Conservation (phyloP, 257 asterid species). For the Coffea eugenioides region DNA sequence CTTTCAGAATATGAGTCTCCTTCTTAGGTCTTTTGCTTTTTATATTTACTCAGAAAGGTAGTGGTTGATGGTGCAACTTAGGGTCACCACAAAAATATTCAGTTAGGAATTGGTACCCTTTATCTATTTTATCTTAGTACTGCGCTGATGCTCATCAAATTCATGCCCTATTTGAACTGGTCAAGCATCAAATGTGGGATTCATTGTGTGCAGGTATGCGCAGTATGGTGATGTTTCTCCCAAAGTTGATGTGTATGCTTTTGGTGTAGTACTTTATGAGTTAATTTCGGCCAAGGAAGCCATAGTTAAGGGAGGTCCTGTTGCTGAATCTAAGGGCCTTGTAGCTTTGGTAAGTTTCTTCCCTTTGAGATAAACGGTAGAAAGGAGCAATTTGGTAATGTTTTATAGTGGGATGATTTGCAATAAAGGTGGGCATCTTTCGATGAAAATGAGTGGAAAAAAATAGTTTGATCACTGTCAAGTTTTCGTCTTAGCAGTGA, state of each 20-base stretch:
- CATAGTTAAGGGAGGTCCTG: slow-evolving; percentile 57
- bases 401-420: neutral
- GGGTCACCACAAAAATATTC: neutral
- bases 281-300: slow-evolving; percentile 91
- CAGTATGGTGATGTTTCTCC: slow-evolving; percentile 89
- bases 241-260: slow-evolving; percentile 91
- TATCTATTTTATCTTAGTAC: neutral
- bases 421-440: neutral
- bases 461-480: neutral
- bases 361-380: slow-evolving; percentile 13
- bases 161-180: neutral
- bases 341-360: slow-evolving; percentile 62
- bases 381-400: neutral
- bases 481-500: neutral
- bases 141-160: neutral
- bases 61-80: neutral
- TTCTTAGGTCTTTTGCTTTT: neutral
- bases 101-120: neutral
- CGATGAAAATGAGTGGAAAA: too few species aligned
- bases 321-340: slow-evolving; percentile 79
- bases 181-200: neutral
- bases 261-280: slow-evolving; percentile 91
- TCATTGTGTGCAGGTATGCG: slow-evolving; percentile 65
- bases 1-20: neutral
- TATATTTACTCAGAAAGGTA: neutral